Evolutionary conservation across 345 rosid genomes (phyloP), one percentile per base, ranked within the genome.

Genomic region (Lenwebbia sp.): DNA sequence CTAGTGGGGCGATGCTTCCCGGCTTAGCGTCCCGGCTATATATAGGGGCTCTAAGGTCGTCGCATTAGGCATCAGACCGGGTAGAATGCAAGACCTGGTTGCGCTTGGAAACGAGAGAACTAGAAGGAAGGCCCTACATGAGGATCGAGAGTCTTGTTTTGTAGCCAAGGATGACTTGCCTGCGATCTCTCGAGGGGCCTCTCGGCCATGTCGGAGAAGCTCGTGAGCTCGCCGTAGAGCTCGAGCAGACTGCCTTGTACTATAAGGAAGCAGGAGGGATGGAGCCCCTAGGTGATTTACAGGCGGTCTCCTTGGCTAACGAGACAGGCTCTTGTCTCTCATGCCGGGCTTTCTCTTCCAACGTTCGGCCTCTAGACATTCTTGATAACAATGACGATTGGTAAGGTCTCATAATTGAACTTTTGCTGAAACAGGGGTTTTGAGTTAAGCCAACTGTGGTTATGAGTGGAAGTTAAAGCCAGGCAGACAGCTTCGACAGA

Each of bases 161-260:
- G 91, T 90, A 88, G 94, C 94, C 92, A 90, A 89, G 94, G 90
- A 92, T 92, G 92, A 90, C 91, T 89, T 88, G 92, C 94, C 94
- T 90, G 86, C 19, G 44, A 76, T 90, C 88, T 41, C 50, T 23
- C 33, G 22, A 26, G 83, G 52, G 82, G 57, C 14, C 52, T 37
- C 75, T 84, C 56, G 22, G 81, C 57, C 13, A 70, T 6, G 78
- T 22, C 26, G 47, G 47, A 37, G 5, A 11, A 4, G 47, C 78
- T 9, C 26, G 21, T 21, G 47, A 70, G 7, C 78, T 30, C 76
- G 41, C 47, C 10, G 12, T 65, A 37, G 76, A 3, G 76, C 22
- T 70, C 25, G 47, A 37, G 23, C 47, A 22, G 26, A 21, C 2
- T 19, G 21, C 23, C 12, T 5, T 9, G 47, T 37, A 9, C 47